Base-by-base conservation (phyloP, 352 stramenopile genomes). In the Globisporangium alternatum region DNA sequence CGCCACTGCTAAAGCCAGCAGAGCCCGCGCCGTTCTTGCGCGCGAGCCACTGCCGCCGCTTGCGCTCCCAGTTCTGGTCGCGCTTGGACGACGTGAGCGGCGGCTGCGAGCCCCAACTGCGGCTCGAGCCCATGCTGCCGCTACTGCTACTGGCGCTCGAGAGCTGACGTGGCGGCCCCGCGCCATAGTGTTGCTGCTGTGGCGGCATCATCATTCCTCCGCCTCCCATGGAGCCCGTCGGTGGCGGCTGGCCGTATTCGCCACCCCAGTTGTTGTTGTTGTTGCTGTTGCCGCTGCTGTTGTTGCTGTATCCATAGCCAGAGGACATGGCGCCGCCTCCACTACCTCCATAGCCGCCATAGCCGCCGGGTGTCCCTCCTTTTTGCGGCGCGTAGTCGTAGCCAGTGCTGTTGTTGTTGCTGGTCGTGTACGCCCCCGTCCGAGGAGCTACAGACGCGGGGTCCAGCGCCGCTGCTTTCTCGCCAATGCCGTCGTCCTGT, bases 21-120 rank as follows among this genome's bases (percentile, higher is more conserved):
- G 51, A 56, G 21, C 28, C 35, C 7, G 52, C 28, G 52, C 74
- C 70, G 53, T 80, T 72, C 59, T 89, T 89, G 31, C 79, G 78
- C 30, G 76, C 77, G 6, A 91, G 68, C 84, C 84, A 93, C 35
- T 80, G 74, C 0, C 81, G 76, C 4, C 82, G 78, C 65, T 93
- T 93, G 62, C 81, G 83, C 60, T 91, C 84, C 84, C 84, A 93
- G 64, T 88, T 93, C 59, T 93, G 84, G 58, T 93, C 84, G 22
- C 84, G 72, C 52, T 90, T 90, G 25, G 84, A 93, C 41, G 80
- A 83, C 22, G 84, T 93, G 39, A 93, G 71, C 33, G 82, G 84
- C 31, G 80, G 79, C 61, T 92, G 83, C 17, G 71, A 69, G 22
- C 70, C 69, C 62, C 68, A 78, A 25, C 65, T 66, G 19, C 37